A percentile compares a stretch with the other conserved stretches of the same genome.
phyloP scores from a whole-genome alignment of 2,329 filamentous ascomycete genomes.

The Scytalidium sp. region DNA sequence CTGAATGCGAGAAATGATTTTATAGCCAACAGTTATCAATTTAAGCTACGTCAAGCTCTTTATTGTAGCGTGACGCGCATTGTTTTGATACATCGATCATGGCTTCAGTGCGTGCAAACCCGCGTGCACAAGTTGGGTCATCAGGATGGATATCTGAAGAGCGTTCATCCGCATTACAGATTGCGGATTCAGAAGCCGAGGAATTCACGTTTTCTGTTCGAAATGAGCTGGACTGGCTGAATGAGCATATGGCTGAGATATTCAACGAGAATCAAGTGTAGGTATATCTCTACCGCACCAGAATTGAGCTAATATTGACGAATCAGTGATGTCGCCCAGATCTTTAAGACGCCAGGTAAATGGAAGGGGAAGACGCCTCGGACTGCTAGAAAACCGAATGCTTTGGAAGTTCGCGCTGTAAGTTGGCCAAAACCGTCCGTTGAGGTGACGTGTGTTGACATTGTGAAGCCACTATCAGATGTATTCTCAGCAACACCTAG shows the following conservation, averaged over 20 bases:
- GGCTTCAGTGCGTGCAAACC: conserved; percentile 30
- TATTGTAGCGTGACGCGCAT: conserved; percentile 22
- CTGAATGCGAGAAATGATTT: conserved; percentile 18
- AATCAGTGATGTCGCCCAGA: conserved; percentile 79
- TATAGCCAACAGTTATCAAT: conserved; percentile 12
- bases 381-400: conserved; percentile 60
- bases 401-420: conserved; percentile 61
- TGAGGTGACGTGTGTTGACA: conserved; percentile 16
- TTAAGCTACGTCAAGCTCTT: conserved; percentile 1
- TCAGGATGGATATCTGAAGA: conserved; percentile 83
- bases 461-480: conserved; percentile 53
- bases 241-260: conserved; percentile 96
- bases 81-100: conserved; percentile 27
- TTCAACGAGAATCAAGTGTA: conserved; percentile 87
- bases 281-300: conserved; percentile 34
- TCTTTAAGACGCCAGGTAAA: conserved; percentile 93
- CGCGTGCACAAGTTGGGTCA: conserved; percentile 73
- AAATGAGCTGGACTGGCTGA: conserved; percentile 96
- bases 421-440: conserved; percentile 27
- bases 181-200: conserved; percentile 79
- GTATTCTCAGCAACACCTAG: conserved; percentile 55
- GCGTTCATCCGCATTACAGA: conserved; percentile 70
- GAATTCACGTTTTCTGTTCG: conserved; percentile 90
- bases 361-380: conserved; percentile 78
- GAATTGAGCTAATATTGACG: conserved; percentile 10